Conservation (phyloP, 139 green algal genomes). For the Trebouxia sp. region DNA sequence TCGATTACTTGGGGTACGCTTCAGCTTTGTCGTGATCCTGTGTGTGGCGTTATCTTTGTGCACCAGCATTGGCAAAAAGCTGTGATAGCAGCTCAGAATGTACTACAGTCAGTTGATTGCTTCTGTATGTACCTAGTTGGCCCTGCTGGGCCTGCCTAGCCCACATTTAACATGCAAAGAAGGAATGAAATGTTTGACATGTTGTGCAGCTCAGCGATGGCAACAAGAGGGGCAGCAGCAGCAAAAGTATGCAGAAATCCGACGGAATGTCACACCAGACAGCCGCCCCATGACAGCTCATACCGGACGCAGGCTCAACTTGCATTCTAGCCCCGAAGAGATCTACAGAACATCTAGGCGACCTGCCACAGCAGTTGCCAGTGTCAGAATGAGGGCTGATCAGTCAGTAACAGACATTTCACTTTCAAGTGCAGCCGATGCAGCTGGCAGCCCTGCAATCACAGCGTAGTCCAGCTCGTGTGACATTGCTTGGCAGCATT, state of each 20-base stretch:
- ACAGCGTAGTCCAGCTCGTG: slow-evolving; percentile 9
- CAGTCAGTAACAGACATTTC: background rate
- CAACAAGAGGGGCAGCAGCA: slow-evolving; percentile 30
- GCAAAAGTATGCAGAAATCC: slow-evolving; percentile 28
- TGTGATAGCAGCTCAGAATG: background rate
- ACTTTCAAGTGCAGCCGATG: background rate
- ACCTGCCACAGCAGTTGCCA: background rate
- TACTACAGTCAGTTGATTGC: too few relatives aligned
- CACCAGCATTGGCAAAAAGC: background rate
- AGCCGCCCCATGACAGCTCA: background rate
- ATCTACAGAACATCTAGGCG: slow-evolving; percentile 13
- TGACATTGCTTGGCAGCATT: too few relatives aligned
- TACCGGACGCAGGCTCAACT: background rate
- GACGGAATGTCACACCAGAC: background rate
- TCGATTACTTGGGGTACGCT: background rate
- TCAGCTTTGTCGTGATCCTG: background rate
- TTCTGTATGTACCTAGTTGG: too few relatives aligned
- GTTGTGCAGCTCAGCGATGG: slow-evolving; percentile 17
- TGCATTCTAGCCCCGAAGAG: background rate
- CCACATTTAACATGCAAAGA: background rate
- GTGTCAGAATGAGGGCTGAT: background rate
- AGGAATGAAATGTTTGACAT: background rate
- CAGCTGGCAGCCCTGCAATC: slow-evolving; percentile 6
- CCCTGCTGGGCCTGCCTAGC: too few relatives aligned
- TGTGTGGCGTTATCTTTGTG: background rate